Evolutionary conservation across 306 rosid genomes (phyloP).

Genomic region (Glycyrrhiza uralensis): DNA sequence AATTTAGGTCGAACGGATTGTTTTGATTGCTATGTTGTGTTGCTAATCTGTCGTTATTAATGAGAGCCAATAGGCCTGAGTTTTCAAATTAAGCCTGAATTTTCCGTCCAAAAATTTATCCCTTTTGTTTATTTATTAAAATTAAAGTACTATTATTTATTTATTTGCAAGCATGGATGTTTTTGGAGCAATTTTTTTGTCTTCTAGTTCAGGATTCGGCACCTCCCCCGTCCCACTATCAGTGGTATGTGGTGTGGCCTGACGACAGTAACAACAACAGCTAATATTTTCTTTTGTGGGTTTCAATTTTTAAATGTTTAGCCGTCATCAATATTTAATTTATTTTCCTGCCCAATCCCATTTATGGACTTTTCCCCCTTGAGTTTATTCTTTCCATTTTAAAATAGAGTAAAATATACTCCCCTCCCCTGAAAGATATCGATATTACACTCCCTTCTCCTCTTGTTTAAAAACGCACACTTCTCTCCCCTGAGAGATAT

Average conservation of each 20-base stretch:
- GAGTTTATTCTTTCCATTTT: too few relatives aligned
- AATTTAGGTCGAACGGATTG: background rate
- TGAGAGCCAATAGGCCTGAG: background rate
- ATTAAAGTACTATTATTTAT: background rate
- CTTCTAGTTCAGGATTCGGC: conserved; percentile 14
- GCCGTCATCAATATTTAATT: conserved; percentile 25
- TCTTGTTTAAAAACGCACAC: too few relatives aligned
- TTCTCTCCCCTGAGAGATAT: too few relatives aligned
- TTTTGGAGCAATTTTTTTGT: conserved; percentile 19
- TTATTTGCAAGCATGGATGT: background rate
- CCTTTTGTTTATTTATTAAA: background rate
- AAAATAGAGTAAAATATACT: too few relatives aligned
- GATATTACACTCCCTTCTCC: too few relatives aligned
- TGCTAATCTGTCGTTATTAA: background rate
- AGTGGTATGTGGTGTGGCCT: background rate
- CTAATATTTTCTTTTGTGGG: conserved; percentile 3
- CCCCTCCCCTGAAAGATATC: too few relatives aligned
- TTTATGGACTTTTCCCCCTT: background rate
- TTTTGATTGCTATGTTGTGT: background rate
- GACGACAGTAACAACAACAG: background rate
- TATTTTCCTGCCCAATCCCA: background rate
- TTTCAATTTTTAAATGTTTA: background rate
- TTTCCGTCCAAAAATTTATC: conserved; percentile 23
- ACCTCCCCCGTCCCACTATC: background rate
- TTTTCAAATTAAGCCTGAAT: conserved; percentile 1